phyloP scores from a whole-genome alignment of 2,329 filamentous ascomycete genomes.

The Lasiodiplodia theobromae region DNA sequence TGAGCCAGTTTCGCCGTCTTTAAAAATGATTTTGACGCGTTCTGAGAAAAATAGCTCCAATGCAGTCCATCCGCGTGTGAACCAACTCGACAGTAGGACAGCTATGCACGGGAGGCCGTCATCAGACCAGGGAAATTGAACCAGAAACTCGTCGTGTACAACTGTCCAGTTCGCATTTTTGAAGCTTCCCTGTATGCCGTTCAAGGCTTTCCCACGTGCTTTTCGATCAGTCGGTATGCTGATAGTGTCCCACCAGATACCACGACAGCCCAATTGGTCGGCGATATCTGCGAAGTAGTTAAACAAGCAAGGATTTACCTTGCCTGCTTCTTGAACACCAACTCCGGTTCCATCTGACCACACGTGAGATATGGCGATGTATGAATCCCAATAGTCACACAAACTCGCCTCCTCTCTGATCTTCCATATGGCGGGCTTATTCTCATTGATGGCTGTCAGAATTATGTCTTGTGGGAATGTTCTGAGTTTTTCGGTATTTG shows the following conservation, averaged over 20 bases:
- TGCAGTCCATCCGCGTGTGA: neutral
- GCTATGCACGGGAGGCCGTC: neutral
- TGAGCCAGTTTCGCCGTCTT: neutral
- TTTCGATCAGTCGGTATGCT: neutral
- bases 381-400: accelerated
- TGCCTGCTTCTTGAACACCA: neutral
- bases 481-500: too few species aligned
- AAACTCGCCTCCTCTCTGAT: too few species aligned
- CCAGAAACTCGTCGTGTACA: neutral
- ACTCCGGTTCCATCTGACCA: neutral
- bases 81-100: neutral
- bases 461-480: too few species aligned
- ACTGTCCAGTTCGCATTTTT: accelerated
- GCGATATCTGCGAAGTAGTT: too few species aligned
- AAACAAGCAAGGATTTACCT: too few species aligned
- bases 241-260: neutral
- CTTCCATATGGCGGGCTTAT: too few species aligned
- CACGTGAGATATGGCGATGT: neutral
- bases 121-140: neutral
- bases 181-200: too few species aligned
- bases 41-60: neutral
- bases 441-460: too few species aligned
- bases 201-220: neutral
- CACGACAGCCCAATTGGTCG: accelerated
- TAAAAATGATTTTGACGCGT: neutral